Conservation (phyloP, 164 flowering plant species). For the Aristolochia californica region DNA sequence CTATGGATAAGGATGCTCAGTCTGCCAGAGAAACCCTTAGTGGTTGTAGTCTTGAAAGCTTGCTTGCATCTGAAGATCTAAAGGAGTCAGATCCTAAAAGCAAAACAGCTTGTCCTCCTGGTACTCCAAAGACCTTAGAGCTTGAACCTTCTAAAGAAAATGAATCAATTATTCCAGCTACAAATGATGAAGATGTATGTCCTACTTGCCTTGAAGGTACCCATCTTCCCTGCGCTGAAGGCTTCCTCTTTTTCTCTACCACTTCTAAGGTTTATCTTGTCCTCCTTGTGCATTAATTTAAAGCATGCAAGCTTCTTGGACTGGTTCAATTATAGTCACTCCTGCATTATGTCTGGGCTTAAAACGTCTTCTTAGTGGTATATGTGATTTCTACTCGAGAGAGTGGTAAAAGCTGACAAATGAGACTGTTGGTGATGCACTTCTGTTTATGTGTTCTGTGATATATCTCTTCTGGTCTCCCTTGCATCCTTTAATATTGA, state of each 20-base stretch:
- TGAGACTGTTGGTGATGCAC: too few species aligned
- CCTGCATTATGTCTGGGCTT: too few species aligned
- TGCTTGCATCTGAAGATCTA: conserved; percentile 22
- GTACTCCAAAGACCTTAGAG: conserved; percentile 35
- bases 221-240: background rate
- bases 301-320: background rate
- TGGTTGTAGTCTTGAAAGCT: conserved; percentile 21
- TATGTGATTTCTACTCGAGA: too few species aligned
- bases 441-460: too few species aligned
- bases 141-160: conserved; percentile 25
- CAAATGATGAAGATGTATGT: conserved; percentile 71
- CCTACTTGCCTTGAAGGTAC: conserved; percentile 90
- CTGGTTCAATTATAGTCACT: background rate
- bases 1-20: conserved; percentile 7
- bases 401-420: too few species aligned
- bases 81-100: conserved; percentile 32
- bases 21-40: conserved; percentile 16
- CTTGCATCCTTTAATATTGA: too few species aligned
- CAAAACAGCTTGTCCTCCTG: conserved; percentile 19
- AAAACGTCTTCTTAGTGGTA: too few species aligned
- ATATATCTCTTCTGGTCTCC: too few species aligned
- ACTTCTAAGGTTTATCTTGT: background rate
- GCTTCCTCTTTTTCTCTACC: too few species aligned
- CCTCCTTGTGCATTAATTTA: background rate
- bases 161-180: conserved; percentile 14